Conservation (phyloP, 345 rosid genomes). For the Hevea brasiliensis region DNA sequence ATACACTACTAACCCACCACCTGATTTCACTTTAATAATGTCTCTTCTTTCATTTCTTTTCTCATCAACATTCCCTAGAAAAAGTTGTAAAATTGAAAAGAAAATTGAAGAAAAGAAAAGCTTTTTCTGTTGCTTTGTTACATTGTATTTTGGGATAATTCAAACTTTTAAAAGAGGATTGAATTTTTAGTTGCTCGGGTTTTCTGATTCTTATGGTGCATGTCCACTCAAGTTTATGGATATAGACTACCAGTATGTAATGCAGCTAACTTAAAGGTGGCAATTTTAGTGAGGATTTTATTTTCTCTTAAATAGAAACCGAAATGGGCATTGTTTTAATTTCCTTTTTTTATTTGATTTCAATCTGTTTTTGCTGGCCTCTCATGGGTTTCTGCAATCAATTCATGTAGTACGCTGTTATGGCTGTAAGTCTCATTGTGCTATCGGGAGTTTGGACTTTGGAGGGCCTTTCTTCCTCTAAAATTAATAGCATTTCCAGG, state of each 20-base stretch:
- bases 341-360: neutral
- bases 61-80: too few relatives aligned
- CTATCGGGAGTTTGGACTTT: slow-evolving; percentile 75
- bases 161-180: too few relatives aligned
- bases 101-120: neutral
- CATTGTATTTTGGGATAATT: neutral
- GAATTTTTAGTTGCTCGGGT: neutral
- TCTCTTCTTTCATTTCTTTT: neutral
- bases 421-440: slow-evolving; percentile 84
- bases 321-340: slow-evolving; percentile 3
- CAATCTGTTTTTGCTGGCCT: neutral
- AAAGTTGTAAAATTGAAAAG: neutral
- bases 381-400: slow-evolving; percentile 12
- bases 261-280: neutral
- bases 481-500: slow-evolving; percentile 64
- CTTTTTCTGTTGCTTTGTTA: neutral
- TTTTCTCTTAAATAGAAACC: neutral
- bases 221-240: neutral
- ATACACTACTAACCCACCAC: neutral
- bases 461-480: slow-evolving; percentile 94
- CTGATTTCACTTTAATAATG: neutral
- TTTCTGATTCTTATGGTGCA: neutral
- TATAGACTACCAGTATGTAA: neutral
- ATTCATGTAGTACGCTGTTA: slow-evolving; percentile 61
- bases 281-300: neutral